Percentiles rank a stretch among this genome's conserved stretches.
phyloP scores from a whole-genome alignment of 352 stramenopile genomes.

The Globisporangium alternatum region DNA sequence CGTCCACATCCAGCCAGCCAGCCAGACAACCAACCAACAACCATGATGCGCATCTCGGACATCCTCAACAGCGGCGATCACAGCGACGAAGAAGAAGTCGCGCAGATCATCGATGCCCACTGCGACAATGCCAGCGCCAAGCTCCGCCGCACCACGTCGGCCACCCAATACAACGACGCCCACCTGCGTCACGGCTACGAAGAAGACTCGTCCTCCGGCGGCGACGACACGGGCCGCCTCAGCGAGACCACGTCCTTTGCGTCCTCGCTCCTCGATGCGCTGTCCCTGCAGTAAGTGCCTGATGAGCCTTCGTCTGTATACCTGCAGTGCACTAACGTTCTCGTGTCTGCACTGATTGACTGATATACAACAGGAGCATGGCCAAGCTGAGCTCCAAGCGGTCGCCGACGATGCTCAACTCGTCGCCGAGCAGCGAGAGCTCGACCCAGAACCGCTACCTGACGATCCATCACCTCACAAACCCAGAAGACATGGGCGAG shows the following conservation, averaged over 20 bases:
- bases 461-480: conserved; percentile 17
- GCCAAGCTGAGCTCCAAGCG: conserved; percentile 21
- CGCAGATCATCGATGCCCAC: conserved; percentile 16
- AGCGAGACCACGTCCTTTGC: conserved; percentile 18
- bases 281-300: conserved; percentile 17
- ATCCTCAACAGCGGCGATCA: conserved; percentile 21
- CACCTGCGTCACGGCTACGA: conserved; percentile 5
- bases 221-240: conserved; percentile 15
- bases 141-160: conserved; percentile 15
- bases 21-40: neutral
- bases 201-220: conserved; percentile 12
- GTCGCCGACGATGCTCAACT: conserved; percentile 15
- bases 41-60: conserved; percentile 22
- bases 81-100: conserved; percentile 20
- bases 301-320: neutral
- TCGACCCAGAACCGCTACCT: conserved; percentile 11
- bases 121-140: conserved; percentile 10
- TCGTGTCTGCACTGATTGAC: neutral
- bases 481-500: conserved; percentile 16
- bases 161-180: conserved; percentile 8
- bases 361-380: conserved; percentile 13
- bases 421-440: conserved; percentile 5
- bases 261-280: conserved; percentile 17
- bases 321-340: neutral
- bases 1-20: neutral